phyloP scores from a whole-genome alignment of 2,329 filamentous ascomycete genomes.

The Furcasterigmium furcatum region DNA sequence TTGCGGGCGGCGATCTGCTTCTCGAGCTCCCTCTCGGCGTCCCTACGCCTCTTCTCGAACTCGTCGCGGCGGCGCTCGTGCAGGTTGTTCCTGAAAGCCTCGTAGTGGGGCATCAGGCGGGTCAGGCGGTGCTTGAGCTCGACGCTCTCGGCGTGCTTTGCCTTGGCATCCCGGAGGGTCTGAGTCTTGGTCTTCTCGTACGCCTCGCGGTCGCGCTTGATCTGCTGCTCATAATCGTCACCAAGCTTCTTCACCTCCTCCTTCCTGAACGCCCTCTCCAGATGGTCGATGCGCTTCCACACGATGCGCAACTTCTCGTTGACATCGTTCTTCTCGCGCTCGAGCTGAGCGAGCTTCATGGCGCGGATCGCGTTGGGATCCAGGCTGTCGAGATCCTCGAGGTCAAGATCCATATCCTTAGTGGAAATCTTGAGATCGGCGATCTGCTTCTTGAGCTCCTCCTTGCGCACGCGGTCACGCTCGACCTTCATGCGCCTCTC shows the following conservation, averaged over 20 bases:
- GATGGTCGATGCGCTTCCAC: slow-evolving; percentile 92
- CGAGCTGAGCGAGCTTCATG: slow-evolving; percentile 92
- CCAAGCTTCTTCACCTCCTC: slow-evolving; percentile 91
- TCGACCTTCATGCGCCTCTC: slow-evolving; percentile 82
- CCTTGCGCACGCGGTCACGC: slow-evolving; percentile 83
- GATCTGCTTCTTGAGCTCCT: slow-evolving; percentile 90
- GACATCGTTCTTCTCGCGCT: slow-evolving; percentile 97
- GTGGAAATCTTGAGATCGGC: slow-evolving; percentile 87
- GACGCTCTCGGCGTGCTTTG: slow-evolving; percentile 88
- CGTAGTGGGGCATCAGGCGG: slow-evolving; percentile 80
- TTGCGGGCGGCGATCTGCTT: slow-evolving; percentile 84
- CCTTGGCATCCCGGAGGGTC: slow-evolving; percentile 75
- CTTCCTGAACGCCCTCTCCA: slow-evolving; percentile 94
- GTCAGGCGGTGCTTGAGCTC: slow-evolving; percentile 90
- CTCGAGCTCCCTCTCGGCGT: slow-evolving; percentile 90
- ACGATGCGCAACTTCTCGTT: slow-evolving; percentile 88
- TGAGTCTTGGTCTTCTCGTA: slow-evolving; percentile 78
- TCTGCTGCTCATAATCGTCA: slow-evolving; percentile 81
- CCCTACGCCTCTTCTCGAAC: slow-evolving; percentile 90
- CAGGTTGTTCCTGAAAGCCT: slow-evolving; percentile 76
- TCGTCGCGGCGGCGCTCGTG: slow-evolving; percentile 87
- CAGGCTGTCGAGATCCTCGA: slow-evolving; percentile 79
- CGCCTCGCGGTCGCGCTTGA: slow-evolving; percentile 70
- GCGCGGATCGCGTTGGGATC: slow-evolving; percentile 88
- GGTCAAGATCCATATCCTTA: slow-evolving; percentile 72